A percentile compares a stretch with the other conserved stretches of the same genome.
Conservation (phyloP, 345 rosid genomes). For the Moringa oleifera region DNA sequence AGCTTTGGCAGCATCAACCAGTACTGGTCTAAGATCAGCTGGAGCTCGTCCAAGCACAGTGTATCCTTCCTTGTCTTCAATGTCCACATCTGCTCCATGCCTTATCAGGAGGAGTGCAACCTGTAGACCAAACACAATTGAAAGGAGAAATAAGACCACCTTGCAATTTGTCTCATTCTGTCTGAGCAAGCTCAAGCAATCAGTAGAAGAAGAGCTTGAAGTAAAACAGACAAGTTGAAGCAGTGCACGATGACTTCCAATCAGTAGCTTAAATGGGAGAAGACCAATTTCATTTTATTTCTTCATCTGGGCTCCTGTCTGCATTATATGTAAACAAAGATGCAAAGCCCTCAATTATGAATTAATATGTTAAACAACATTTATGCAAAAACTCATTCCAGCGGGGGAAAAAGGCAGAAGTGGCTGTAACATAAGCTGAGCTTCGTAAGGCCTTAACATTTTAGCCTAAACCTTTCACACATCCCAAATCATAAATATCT, state of each 20-base stretch:
- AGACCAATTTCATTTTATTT: not conserved
- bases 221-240: not conserved
- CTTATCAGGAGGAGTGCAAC: constrained; percentile 75
- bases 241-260: not conserved
- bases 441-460: too few relatives aligned
- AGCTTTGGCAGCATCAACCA: constrained; percentile 69
- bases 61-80: constrained; percentile 92
- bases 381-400: too few relatives aligned
- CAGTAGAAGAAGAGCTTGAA: not conserved
- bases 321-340: too few relatives aligned
- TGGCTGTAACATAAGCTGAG: too few relatives aligned
- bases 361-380: too few relatives aligned
- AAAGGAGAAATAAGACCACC: not conserved
- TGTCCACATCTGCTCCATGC: constrained; percentile 88
- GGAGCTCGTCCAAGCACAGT: constrained; percentile 92
- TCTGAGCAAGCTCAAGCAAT: not conserved
- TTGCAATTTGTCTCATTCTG: not conserved
- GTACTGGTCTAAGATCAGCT: constrained; percentile 43
- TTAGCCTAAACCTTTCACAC: too few relatives aligned
- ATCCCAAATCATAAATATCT: too few relatives aligned
- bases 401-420: too few relatives aligned
- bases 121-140: constrained; percentile 27
- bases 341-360: too few relatives aligned
- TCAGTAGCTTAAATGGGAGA: not conserved
- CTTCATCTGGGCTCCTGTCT: too few relatives aligned